These are phyloP conservation scores for Cercospora zeina DNA, from an alignment of 2,329 filamentous ascomycete genomes.

Conservation along the genomic window DNA sequence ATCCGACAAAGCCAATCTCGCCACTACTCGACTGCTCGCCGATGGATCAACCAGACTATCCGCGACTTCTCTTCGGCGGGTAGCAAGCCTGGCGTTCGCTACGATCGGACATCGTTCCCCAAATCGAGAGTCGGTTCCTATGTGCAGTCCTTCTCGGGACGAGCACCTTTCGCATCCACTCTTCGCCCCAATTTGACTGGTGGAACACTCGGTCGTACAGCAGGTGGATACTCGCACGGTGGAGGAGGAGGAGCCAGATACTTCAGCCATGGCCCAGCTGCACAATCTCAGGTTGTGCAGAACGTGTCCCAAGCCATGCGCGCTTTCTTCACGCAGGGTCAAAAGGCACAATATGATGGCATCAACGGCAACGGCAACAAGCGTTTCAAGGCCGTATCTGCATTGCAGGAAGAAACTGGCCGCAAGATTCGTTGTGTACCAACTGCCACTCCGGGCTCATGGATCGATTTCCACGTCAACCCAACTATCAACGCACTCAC, in stretches of 20 bases:
- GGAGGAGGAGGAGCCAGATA: constrained; percentile 72
- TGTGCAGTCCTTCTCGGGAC: constrained; percentile 65
- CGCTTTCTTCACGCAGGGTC: constrained; percentile 87
- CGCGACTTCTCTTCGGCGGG: constrained; percentile 53
- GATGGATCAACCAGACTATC: constrained; percentile 46
- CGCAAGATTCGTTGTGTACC: constrained; percentile 64
- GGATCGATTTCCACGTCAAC: constrained; percentile 82
- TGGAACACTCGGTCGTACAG: constrained; percentile 77
- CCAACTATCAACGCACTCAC: constrained; percentile 88
- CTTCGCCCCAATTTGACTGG: constrained; percentile 91
- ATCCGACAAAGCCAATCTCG: constrained; percentile 65
- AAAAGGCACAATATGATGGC: constrained; percentile 85
- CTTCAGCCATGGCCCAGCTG: constrained; percentile 84
- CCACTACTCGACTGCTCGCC: constrained; percentile 60
- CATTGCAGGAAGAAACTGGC: constrained; percentile 70
- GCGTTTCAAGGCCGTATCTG: constrained; percentile 74
- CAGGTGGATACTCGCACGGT: constrained; percentile 81
- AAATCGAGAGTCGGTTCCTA: constrained; percentile 58
- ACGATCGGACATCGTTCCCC: constrained; percentile 56
- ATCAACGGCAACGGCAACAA: constrained; percentile 69
- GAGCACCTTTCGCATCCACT: constrained; percentile 82
- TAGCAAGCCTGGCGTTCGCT: constrained; percentile 45
- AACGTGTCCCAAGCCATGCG: constrained; percentile 93
- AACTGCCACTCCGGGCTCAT: constrained; percentile 68
- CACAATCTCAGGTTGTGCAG: constrained; percentile 85